Evolutionary conservation across 345 rosid species (phyloP), one percentile per base, ranked within the genome.

Genomic region (Pugionium dolabratum): DNA sequence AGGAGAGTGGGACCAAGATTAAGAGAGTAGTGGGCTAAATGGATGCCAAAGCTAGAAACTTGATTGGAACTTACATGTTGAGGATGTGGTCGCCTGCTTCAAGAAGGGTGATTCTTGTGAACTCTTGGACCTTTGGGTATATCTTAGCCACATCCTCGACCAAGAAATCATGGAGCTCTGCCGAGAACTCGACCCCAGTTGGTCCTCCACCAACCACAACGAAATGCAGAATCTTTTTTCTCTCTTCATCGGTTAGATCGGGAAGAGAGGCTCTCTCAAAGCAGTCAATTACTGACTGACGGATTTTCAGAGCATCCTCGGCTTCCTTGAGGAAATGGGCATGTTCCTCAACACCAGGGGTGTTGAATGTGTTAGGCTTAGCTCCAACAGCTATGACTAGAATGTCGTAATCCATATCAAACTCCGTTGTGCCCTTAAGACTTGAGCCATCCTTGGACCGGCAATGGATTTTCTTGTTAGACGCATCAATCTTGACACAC

Each of bases 201-300:
- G 97, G 96, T 6, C 96, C 96, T 9, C 97, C 97, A 3, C 93
- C 97, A 36, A 91, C 96, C 1, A 88, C 93, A 18, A 91, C 93
- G 72, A 91, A 91, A 67, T 91, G 93, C 64, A 86, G 73, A 46
- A 91, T 82, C 63, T 81, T 78, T 52, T 78, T 82, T 82, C 74
- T 86, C 77, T 88, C 93, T 64, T 86, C 91, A 10, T 91, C 96
- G 4, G 81, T 81, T 4, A 85, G 35, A 64, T 58, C 69, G 0
- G 93, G 97, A 58, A 91, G 85, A 66, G 80, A 78, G 11, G 93
- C 95, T 46, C 79, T 79, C 76, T 91, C 96, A 7, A 85, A 90
- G 64, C 91, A 83, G 56, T 80, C 79, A n/a, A 91, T 80, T 63
- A 91, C 85, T 0, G 87, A 59, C 43, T 67, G 79, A 1, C 93